Percentiles rank a stretch among this genome's conserved stretches.
Conservation (phyloP, 2,329 filamentous ascomycete species). For the Exophiala alcalophila region DNA sequence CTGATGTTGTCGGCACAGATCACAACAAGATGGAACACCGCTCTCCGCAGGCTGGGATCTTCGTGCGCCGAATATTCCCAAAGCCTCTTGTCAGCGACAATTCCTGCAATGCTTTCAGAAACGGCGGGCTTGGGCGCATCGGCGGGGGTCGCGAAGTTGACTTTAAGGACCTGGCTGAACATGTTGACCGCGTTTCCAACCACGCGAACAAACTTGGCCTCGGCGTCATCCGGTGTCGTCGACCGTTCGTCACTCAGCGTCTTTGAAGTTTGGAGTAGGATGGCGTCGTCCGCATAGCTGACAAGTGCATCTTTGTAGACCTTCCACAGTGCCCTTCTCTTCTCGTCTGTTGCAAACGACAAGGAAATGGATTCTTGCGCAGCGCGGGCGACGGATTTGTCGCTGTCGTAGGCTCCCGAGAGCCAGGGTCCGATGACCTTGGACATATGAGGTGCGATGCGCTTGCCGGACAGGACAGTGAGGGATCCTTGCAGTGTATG, state of each 20-base stretch:
- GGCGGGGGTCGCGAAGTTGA: slow-evolving; percentile 8
- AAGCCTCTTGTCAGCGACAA: slow-evolving; percentile 62
- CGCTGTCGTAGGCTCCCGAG: slow-evolving; percentile 81
- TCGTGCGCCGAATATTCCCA: slow-evolving; percentile 59
- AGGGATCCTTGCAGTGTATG: slow-evolving; percentile 70
- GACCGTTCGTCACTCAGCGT: slow-evolving; percentile 88
- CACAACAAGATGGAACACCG: slow-evolving; percentile 56
- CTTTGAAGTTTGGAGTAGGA: slow-evolving; percentile 70
- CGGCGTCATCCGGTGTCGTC: slow-evolving; percentile 77
- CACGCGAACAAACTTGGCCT: slow-evolving; percentile 81
- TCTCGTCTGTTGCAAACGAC: slow-evolving; percentile 77
- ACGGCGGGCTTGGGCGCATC: slow-evolving; percentile 33
- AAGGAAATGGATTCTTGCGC: slow-evolving; percentile 71
- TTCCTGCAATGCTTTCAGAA: slow-evolving; percentile 29
- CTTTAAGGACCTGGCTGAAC: slow-evolving; percentile 51
- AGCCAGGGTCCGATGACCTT: slow-evolving; percentile 85
- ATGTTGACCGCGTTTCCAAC: slow-evolving; percentile 58
- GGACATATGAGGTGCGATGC: slow-evolving; percentile 76
- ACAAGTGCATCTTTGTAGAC: slow-evolving; percentile 78
- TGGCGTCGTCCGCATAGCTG: slow-evolving; percentile 74
- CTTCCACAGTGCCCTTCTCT: slow-evolving; percentile 71
- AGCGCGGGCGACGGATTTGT: slow-evolving; percentile 71
- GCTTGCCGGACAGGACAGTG: slow-evolving; percentile 64
- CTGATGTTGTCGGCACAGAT: slow-evolving; percentile 50
- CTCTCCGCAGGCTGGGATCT: slow-evolving; percentile 57